Evolutionary conservation across 441 rosid species (phyloP).

Genomic region (Geranium incanum): DNA sequence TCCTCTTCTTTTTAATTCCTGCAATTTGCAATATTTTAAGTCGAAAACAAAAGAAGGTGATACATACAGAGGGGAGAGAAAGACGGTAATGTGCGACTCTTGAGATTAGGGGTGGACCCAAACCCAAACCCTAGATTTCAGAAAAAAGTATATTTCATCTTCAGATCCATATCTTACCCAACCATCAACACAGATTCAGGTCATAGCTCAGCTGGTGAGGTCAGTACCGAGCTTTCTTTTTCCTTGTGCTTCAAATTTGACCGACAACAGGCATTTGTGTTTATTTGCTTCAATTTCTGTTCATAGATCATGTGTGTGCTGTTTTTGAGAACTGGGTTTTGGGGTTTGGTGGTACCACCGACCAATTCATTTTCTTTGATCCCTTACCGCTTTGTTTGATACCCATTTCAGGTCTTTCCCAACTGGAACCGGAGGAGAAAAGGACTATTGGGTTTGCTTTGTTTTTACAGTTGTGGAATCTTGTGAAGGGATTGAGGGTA

Average conservation of each 20-base stretch:
- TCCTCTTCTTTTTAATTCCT: conserved; percentile 37
- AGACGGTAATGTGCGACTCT: too few relatives aligned
- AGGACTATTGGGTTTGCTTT: neutral
- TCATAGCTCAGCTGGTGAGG: conserved; percentile 23
- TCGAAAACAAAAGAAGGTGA: conserved; percentile 7
- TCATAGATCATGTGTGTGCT: neutral
- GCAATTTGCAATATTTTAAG: conserved; percentile 7
- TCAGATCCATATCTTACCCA: conserved; percentile 25
- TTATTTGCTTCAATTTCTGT: conserved; percentile 13
- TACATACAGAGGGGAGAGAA: conserved; percentile 18
- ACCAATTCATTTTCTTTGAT: too few relatives aligned
- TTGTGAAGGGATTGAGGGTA: neutral
- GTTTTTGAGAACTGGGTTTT: conserved; percentile 7
- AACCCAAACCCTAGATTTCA: conserved; percentile 45
- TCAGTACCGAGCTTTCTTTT: conserved; percentile 16
- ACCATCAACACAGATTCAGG: conserved; percentile 14
- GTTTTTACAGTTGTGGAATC: neutral
- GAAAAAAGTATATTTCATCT: conserved; percentile 5
- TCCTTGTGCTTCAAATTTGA: conserved; percentile 14
- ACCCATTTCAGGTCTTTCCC: conserved; percentile 39
- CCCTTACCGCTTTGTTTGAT: conserved; percentile 14
- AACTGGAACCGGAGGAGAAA: conserved; percentile 6
- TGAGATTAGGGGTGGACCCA: conserved; percentile 24
- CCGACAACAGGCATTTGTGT: neutral
- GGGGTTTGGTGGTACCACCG: neutral